phyloP scores from a whole-genome alignment of 352 stramenopile genomes.

The Blastocystis sp. region DNA sequence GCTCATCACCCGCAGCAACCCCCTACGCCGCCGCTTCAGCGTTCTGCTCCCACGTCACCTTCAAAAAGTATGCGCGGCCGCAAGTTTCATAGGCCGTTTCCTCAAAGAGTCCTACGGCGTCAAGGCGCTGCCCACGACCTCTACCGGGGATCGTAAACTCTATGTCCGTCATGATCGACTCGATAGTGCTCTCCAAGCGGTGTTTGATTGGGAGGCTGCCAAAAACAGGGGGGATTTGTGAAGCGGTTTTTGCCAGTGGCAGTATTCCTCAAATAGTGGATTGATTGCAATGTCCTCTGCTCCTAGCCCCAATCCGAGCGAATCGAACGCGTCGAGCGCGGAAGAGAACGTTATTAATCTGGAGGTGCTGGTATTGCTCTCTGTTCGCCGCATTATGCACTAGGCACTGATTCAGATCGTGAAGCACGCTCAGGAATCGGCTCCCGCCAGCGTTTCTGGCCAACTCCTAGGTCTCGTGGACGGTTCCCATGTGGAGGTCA shows the following conservation, averaged over 20 bases:
- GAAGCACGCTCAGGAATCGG: slow-evolving; percentile 49
- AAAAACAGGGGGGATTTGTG: background rate
- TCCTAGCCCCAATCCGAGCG: background rate
- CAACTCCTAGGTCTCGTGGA: slow-evolving; percentile 57
- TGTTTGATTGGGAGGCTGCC: background rate
- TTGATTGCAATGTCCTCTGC: background rate
- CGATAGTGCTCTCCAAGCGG: background rate
- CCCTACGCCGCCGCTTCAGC: background rate
- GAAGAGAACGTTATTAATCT: slow-evolving; percentile 31
- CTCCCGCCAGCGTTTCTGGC: slow-evolving; percentile 32
- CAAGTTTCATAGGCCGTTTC: slow-evolving; percentile 34
- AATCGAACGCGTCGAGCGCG: background rate
- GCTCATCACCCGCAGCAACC: background rate
- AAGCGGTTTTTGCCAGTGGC: background rate
- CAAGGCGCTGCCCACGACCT: background rate
- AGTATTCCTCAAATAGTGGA: background rate
- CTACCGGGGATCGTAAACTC: slow-evolving; percentile 12
- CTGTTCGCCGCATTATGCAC: background rate
- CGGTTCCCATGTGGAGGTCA: slow-evolving; percentile 37
- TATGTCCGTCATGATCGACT: background rate
- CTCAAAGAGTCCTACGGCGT: slow-evolving; percentile 29
- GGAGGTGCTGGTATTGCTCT: slow-evolving; percentile 10
- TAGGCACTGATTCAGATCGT: slow-evolving; percentile 66
- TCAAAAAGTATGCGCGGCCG: slow-evolving; percentile 30
- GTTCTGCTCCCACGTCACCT: background rate